A percentile compares a stretch with the other conserved stretches of the same genome.
Evolutionary conservation across 78 protist species (phyloP).

Genomic region (Dictyostelium purpureum): DNA sequence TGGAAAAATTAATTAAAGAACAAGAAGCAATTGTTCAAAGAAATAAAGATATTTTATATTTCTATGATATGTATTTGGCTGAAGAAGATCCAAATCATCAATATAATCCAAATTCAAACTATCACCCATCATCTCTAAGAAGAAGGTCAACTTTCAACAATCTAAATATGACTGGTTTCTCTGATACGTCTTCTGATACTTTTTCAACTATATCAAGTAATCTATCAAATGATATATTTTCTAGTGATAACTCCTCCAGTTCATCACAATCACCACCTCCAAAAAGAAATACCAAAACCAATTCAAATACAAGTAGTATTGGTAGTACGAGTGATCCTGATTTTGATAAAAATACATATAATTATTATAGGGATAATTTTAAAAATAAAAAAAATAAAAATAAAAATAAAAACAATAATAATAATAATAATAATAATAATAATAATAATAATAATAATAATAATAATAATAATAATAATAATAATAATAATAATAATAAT

Average conservation of each 20-base stretch:
- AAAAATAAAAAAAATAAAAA: neutral
- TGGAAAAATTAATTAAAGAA: slow-evolving; percentile 45
- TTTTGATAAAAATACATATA: neutral
- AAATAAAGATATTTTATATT: slow-evolving; percentile 41
- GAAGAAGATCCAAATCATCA: neutral
- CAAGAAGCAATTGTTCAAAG: slow-evolving; percentile 40
- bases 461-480: neutral
- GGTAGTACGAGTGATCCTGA: neutral
- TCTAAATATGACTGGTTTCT: slow-evolving; percentile 5
- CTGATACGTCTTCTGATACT: neutral
- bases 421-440: slow-evolving; percentile 8
- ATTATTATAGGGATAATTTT: neutral
- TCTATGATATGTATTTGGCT: slow-evolving; percentile 24
- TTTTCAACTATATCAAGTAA: too few species aligned
- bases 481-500: neutral
- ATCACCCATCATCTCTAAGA: neutral
- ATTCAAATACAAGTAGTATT: neutral
- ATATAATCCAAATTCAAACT: neutral
- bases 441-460: slow-evolving; percentile 36
- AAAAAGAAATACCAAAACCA: neutral
- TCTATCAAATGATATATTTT: too few species aligned
- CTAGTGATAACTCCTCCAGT: too few species aligned
- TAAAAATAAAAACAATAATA: neutral
- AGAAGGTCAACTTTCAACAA: neutral
- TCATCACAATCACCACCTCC: too few species aligned